These are phyloP conservation scores for Suillus subalutaceus DNA, from an alignment of 768 basidiomycete genomes.

Conservation along the genomic window DNA sequence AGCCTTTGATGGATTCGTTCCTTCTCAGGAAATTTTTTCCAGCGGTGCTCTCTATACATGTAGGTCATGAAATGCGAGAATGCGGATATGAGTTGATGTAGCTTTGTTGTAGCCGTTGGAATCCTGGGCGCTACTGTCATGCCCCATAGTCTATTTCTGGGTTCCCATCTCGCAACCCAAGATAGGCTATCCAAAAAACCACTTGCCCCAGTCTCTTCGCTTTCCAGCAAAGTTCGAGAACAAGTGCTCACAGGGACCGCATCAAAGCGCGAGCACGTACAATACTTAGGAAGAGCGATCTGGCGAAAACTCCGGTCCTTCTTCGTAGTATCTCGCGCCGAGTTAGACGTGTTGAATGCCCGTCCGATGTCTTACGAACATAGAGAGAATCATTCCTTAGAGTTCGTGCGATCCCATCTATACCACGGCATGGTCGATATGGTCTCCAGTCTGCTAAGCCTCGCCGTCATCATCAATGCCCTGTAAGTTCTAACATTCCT, in stretches of 20 bases:
- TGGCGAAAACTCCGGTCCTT: constrained; percentile 16
- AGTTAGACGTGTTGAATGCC: constrained; percentile 22
- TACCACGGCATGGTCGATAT: constrained; percentile 71
- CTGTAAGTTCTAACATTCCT: constrained; percentile 45
- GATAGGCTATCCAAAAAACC: constrained; percentile 57
- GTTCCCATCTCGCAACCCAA: constrained; percentile 84
- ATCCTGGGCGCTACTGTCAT: constrained; percentile 87
- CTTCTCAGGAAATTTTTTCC: constrained; percentile 63
- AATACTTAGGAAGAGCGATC: neutral
- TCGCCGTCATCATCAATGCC: constrained; percentile 89
- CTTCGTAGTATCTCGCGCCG: constrained; percentile 28
- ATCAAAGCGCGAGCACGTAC: constrained; percentile 8
- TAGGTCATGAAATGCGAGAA: constrained; percentile 35
- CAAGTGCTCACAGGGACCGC: neutral
- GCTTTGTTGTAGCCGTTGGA: constrained; percentile 54
- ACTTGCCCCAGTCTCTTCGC: constrained; percentile 13
- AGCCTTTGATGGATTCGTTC: constrained; percentile 77
- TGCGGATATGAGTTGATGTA: constrained; percentile 17
- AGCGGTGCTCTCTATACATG: constrained; percentile 67
- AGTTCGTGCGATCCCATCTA: constrained; percentile 64
- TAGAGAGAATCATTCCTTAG: constrained; percentile 55
- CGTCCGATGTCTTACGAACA: constrained; percentile 51
- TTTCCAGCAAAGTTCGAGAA: neutral
- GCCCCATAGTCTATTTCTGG: constrained; percentile 93
- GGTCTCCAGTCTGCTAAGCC: constrained; percentile 68